phyloP scores from a whole-genome alignment of 768 basidiomycete species.

The Lentinula guzmanii region DNA sequence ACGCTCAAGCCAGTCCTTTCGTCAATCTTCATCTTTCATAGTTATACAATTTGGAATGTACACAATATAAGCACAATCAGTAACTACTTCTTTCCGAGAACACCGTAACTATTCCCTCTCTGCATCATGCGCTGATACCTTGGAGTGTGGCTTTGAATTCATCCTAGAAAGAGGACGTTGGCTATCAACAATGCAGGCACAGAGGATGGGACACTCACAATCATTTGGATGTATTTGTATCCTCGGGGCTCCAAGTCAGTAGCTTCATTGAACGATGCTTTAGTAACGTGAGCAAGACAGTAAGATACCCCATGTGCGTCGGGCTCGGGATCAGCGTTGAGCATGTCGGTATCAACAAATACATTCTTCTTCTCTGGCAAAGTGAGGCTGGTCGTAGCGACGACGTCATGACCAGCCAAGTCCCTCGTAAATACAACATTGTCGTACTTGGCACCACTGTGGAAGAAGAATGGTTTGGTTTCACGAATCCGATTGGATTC shows the following conservation, averaged over 20 bases:
- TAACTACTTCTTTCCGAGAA: too few relatives aligned
- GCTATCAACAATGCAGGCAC: too few relatives aligned
- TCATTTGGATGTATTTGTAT: neutral
- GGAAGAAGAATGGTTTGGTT: neutral
- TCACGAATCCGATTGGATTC: neutral
- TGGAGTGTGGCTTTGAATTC: neutral
- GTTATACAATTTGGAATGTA: too few relatives aligned
- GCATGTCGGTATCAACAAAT: neutral
- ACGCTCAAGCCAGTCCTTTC: too few relatives aligned
- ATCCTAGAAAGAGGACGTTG: neutral
- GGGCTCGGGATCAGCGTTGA: neutral
- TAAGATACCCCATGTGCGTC: neutral
- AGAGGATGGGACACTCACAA: neutral
- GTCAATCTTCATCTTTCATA: too few relatives aligned
- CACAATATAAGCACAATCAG: too few relatives aligned
- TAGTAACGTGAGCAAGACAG: neutral
- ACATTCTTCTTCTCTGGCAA: neutral
- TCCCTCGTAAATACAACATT: neutral
- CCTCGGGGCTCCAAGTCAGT: neutral
- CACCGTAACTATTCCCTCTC: too few relatives aligned
- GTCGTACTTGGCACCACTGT: neutral
- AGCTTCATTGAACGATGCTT: neutral
- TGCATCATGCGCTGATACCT: neutral
- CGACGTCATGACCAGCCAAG: neutral
- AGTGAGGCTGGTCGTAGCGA: neutral